Evolutionary conservation across 257 asterid genomes (phyloP).

Genomic region (Rubia yunnanensis): DNA sequence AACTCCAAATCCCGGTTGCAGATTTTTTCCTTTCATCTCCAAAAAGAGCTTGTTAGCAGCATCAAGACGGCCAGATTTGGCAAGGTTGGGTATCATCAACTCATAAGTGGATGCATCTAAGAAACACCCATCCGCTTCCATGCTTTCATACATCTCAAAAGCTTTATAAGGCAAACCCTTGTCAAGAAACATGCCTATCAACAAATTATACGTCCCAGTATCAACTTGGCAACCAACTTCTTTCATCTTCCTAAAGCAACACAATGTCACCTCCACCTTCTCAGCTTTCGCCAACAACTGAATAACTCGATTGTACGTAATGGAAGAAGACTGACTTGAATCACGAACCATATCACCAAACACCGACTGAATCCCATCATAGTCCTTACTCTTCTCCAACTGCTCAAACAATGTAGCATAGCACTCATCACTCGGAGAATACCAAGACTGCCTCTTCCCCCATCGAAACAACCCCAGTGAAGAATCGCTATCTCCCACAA

Average conservation of each 20-base stretch:
- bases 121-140: constrained; percentile 80
- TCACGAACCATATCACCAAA: constrained; percentile 87
- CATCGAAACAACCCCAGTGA: constrained; percentile 73
- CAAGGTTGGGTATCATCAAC: constrained; percentile 80
- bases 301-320: constrained; percentile 70
- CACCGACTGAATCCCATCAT: constrained; percentile 67
- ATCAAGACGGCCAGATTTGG: constrained; percentile 90
- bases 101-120: constrained; percentile 83
- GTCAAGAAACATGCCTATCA: constrained; percentile 64
- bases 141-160: constrained; percentile 75
- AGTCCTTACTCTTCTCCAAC: constrained; percentile 63
- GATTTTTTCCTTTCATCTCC: constrained; percentile 39
- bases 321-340: constrained; percentile 37
- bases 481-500: constrained; percentile 66
- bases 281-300: constrained; percentile 87
- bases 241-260: constrained; percentile 89
- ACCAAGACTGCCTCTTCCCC: constrained; percentile 91
- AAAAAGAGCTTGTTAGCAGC: constrained; percentile 45
- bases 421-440: constrained; percentile 56
- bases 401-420: constrained; percentile 60
- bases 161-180: constrained; percentile 91
- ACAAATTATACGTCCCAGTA: constrained; percentile 64
- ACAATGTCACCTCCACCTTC: constrained; percentile 86
- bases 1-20: constrained; percentile 28
- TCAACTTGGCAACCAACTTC: constrained; percentile 66